phyloP scores from a whole-genome alignment of 23 red algal genomes.

The Agarophyton chilense region DNA sequence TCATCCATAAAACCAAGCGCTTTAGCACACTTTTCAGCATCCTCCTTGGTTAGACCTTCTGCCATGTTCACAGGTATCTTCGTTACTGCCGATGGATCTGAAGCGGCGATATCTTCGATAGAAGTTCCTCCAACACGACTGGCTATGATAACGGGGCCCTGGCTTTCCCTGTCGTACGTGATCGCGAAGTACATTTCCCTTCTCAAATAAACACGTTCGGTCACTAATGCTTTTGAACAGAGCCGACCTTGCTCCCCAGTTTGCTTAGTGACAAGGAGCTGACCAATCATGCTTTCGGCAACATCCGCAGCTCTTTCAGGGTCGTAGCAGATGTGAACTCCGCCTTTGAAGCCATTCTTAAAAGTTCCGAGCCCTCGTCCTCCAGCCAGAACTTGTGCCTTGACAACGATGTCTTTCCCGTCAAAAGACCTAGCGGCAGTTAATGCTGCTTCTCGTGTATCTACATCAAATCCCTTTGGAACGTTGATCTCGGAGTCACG shows the following conservation, averaged over 20 bases:
- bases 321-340: slow-evolving; percentile 91
- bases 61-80: slow-evolving; percentile 80
- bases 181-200: slow-evolving; percentile 99
- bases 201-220: slow-evolving; percentile 81
- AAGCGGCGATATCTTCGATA: slow-evolving; percentile 95
- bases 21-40: slow-evolving; percentile 46
- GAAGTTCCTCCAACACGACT: slow-evolving; percentile 84
- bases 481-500: slow-evolving; percentile 77
- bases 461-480: slow-evolving; percentile 71
- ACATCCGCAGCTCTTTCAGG: slow-evolving; percentile 74
- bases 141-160: slow-evolving; percentile 89
- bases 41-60: slow-evolving; percentile 62
- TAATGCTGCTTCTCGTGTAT: slow-evolving; percentile 70
- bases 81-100: slow-evolving; percentile 81
- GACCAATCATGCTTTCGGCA: slow-evolving; percentile 92
- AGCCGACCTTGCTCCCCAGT: slow-evolving; percentile 83
- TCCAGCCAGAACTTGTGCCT: slow-evolving; percentile 97
- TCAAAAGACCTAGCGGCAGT: slow-evolving; percentile 45
- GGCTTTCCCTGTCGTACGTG: slow-evolving; percentile 90
- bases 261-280: slow-evolving; percentile 95
- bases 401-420: slow-evolving; percentile 84
- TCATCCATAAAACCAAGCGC: slow-evolving; percentile 72
- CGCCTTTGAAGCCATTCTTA: slow-evolving; percentile 90
- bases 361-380: slow-evolving; percentile 93
- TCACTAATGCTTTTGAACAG: slow-evolving; percentile 80